phyloP scores from a whole-genome alignment of 2,329 filamentous ascomycete genomes.

The Ceratocystis lukuohia region DNA sequence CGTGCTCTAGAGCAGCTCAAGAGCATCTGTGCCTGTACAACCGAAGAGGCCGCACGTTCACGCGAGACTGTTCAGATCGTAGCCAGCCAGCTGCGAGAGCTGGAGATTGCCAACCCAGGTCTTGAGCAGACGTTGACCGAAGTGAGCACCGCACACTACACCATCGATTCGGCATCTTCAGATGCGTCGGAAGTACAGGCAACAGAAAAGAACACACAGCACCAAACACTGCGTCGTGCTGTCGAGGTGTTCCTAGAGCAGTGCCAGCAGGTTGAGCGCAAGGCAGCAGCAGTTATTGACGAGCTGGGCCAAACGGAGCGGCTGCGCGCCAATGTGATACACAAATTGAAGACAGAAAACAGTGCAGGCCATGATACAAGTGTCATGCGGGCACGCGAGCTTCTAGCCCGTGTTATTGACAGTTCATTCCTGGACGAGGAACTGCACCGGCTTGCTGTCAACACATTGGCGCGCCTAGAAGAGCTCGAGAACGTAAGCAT shows the following conservation, averaged over 20 bases:
- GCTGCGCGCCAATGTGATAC: constrained; percentile 10
- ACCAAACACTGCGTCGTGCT: constrained; percentile 4
- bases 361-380: constrained; percentile 15
- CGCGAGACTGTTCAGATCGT: constrained; percentile 10
- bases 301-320: constrained; percentile 12
- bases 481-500: constrained; percentile 18
- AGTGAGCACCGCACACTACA: background rate
- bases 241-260: constrained; percentile 12
- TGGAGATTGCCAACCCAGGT: constrained; percentile 14
- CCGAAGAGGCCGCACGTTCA: constrained; percentile 5
- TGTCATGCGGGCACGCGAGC: constrained; percentile 13
- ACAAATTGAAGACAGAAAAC: constrained; percentile 16
- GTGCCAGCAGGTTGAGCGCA: constrained; percentile 9
- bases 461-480: constrained; percentile 13
- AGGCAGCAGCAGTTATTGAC: constrained; percentile 7
- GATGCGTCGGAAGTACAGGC: background rate
- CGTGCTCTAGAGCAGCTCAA: constrained; percentile 26
- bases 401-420: constrained; percentile 11
- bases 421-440: constrained; percentile 12
- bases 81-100: constrained; percentile 13
- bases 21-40: constrained; percentile 2
- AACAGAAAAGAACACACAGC: background rate
- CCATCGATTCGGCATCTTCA: background rate
- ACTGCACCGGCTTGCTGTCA: constrained; percentile 9
- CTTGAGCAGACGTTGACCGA: constrained; percentile 12